phyloP scores from a whole-genome alignment of 257 asterid genomes.

The Cinchona pubescens region DNA sequence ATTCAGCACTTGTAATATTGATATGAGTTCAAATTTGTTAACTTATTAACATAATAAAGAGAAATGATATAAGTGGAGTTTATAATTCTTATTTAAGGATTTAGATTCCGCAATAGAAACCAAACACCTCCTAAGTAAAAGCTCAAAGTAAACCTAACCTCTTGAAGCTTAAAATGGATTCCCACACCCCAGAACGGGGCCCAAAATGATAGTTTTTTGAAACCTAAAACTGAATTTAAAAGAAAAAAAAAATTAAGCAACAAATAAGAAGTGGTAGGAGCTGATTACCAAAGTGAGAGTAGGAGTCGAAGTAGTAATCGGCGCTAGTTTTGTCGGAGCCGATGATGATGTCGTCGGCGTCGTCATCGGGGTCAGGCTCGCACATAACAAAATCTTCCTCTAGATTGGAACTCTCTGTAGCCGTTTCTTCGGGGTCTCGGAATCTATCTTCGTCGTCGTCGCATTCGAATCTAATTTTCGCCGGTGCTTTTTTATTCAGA shows the following conservation, averaged over 20 bases:
- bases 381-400: conserved; percentile 70
- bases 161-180: no score
- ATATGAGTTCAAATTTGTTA: no score
- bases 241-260: not conserved
- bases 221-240: not conserved
- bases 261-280: not conserved
- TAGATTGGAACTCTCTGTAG: conserved; percentile 30
- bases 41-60: no score
- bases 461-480: conserved; percentile 16
- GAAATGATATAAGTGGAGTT: no score
- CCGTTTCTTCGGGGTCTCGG: conserved; percentile 13
- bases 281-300: conserved; percentile 80
- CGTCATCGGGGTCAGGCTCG: conserved; percentile 43
- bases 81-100: no score
- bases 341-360: conserved; percentile 24
- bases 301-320: conserved; percentile 94
- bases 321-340: conserved; percentile 84
- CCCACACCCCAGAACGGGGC: no score
- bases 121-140: no score
- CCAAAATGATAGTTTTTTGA: no score
- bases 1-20: no score
- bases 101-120: no score
- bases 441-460: conserved; percentile 8
- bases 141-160: not conserved
- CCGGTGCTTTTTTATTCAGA: not conserved